Evolutionary conservation across 2,329 filamentous ascomycete species (phyloP).

Genomic region (Nigrograna mackinnonii): DNA sequence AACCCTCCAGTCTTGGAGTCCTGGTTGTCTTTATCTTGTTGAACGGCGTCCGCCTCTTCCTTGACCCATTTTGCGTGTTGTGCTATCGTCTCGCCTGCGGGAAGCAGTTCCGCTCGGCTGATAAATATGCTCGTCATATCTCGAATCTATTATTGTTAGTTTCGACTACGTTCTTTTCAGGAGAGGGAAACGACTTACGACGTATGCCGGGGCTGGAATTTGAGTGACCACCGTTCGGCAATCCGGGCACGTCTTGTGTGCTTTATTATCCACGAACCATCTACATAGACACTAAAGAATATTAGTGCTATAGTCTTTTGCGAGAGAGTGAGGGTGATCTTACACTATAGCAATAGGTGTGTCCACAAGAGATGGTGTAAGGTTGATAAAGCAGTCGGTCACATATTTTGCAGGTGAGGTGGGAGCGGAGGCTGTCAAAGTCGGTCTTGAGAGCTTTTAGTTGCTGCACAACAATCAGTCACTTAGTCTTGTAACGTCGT

Average conservation of each 20-base stretch:
- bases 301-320: constrained; percentile 18
- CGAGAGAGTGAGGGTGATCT: constrained; percentile 30
- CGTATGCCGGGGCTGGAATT: constrained; percentile 66
- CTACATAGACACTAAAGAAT: constrained; percentile 57
- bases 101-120: constrained; percentile 62
- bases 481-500: constrained; percentile 12
- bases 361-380: constrained; percentile 69
- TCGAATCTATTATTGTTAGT: constrained; percentile 53
- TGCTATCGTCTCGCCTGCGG: constrained; percentile 64
- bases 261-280: constrained; percentile 57
- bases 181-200: constrained; percentile 48
- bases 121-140: constrained; percentile 68
- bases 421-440: constrained; percentile 62
- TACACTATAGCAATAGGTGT: constrained; percentile 73
- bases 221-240: constrained; percentile 63
- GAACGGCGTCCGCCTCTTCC: constrained; percentile 63
- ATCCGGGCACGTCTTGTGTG: constrained; percentile 69
- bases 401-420: constrained; percentile 71
- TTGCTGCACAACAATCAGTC: constrained; percentile 36
- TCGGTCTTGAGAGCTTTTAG: constrained; percentile 50
- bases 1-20: constrained; percentile 58
- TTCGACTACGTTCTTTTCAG: neutral
- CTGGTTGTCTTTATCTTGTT: constrained; percentile 61
- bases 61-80: constrained; percentile 62
- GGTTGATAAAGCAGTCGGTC: constrained; percentile 71